Percentiles rank a stretch among this genome's conserved stretches.
These are phyloP conservation scores for Yarrowia keelungensis DNA, from an alignment of 805 yeast species.

Conservation along the genomic window DNA sequence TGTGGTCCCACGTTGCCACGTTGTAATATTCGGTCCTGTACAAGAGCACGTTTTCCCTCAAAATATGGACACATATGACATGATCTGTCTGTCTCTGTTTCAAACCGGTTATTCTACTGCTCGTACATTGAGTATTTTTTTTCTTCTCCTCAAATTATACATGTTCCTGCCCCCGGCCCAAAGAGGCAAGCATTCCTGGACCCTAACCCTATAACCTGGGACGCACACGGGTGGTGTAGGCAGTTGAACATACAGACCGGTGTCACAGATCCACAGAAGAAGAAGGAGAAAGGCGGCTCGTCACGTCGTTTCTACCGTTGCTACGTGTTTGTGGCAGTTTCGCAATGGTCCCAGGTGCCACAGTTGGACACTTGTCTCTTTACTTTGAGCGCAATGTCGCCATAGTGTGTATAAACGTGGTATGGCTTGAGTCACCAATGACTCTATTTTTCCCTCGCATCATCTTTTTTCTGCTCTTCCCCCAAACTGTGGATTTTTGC, in stretches of 20 bases:
- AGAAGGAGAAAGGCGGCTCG: slow-evolving; percentile 1
- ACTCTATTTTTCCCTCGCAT: slow-evolving; percentile 21
- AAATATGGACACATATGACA: neutral
- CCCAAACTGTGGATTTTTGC: slow-evolving; percentile 28
- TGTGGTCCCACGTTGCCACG: too few species aligned
- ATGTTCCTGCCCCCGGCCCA: slow-evolving; percentile 14
- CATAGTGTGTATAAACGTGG: slow-evolving; percentile 8
- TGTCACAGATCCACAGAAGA: slow-evolving; percentile 26
- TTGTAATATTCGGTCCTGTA: too few species aligned
- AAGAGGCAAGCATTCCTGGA: slow-evolving; percentile 8
- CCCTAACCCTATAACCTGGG: slow-evolving; percentile 13
- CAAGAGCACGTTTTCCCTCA: too few species aligned
- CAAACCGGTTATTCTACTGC: neutral
- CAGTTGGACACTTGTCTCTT: neutral
- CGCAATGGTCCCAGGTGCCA: slow-evolving; percentile 1
- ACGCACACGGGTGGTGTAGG: slow-evolving; percentile 9
- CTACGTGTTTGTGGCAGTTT: neutral
- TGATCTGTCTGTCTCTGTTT: neutral
- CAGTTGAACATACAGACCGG: slow-evolving; percentile 6
- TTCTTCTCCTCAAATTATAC: neutral
- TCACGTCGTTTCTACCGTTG: neutral
- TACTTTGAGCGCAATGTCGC: slow-evolving; percentile 31
- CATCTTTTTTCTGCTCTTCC: neutral
- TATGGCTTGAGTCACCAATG: slow-evolving; percentile 38
- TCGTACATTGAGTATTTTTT: too few species aligned